phyloP scores from a whole-genome alignment of 768 basidiomycete genomes.

The Rhodotorula babjevae region DNA sequence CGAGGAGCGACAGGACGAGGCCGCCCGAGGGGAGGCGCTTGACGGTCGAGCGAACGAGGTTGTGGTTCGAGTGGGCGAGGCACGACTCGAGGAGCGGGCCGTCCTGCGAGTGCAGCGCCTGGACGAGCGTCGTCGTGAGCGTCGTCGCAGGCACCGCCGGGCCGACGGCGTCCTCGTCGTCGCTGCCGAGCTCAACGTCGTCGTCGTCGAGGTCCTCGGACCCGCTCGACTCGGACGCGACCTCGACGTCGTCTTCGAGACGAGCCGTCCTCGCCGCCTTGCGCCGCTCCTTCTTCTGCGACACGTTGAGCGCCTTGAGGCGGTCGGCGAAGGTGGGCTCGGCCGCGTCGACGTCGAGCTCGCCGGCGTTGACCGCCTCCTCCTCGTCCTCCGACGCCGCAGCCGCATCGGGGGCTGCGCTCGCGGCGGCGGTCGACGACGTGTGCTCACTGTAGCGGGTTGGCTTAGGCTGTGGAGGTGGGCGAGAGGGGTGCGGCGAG shows the following conservation, averaged over 20 bases:
- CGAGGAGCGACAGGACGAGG: conserved; percentile 76
- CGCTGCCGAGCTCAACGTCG: conserved; percentile 1
- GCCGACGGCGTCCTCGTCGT: conserved; percentile 3
- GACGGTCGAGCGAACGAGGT: conserved; percentile 79
- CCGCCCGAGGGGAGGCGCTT: conserved; percentile 71
- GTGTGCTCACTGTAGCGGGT: conserved; percentile 33
- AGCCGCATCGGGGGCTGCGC: conserved; percentile 58
- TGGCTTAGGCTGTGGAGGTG: conserved; percentile 19
- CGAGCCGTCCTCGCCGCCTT: conserved; percentile 9
- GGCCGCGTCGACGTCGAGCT: conserved; percentile 75
- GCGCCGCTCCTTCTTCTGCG: conserved; percentile 35
- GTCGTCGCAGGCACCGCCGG: conserved; percentile 64
- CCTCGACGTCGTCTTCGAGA: conserved; percentile 46
- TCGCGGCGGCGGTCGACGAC: conserved; percentile 43
- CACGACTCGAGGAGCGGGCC: conserved; percentile 79
- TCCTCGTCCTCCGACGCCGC: conserved; percentile 52
- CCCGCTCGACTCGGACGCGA: conserved; percentile 34
- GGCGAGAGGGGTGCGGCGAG: neutral
- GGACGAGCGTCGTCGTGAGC: conserved; percentile 85
- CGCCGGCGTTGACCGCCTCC: conserved; percentile 57
- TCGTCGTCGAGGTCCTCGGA: conserved; percentile 38
- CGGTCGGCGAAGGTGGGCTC: conserved; percentile 90
- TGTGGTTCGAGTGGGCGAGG: conserved; percentile 72
- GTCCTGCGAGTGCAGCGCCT: conserved; percentile 93
- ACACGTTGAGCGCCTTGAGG: conserved; percentile 65